phyloP scores from a whole-genome alignment of 2,329 filamentous ascomycete species.

The Xylaria sp. region DNA sequence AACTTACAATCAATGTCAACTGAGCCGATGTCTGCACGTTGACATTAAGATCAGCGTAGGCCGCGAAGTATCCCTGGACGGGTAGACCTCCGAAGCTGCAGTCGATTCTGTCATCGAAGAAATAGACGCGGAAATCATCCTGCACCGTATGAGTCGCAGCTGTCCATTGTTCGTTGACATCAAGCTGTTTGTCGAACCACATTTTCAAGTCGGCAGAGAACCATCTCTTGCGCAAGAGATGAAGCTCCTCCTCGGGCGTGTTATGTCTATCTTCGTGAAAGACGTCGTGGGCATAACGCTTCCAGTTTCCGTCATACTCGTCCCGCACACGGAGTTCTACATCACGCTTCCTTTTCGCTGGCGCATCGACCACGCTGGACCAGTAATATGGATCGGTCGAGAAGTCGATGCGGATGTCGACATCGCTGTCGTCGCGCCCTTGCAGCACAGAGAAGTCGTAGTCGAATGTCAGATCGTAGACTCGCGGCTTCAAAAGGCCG shows the following conservation, averaged over 20 bases:
- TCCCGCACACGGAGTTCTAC: slow-evolving; percentile 27
- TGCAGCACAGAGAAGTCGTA: slow-evolving; percentile 53
- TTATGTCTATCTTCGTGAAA: slow-evolving; percentile 24
- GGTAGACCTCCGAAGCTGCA: slow-evolving; percentile 19
- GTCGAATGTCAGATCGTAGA: slow-evolving; percentile 55
- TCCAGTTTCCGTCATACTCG: slow-evolving; percentile 33
- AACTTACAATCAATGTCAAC: slow-evolving; percentile 28
- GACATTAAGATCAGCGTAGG: slow-evolving; percentile 31
- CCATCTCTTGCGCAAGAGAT: slow-evolving; percentile 27
- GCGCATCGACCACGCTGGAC: slow-evolving; percentile 47
- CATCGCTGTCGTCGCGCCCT: slow-evolving; percentile 47
- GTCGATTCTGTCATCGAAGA: slow-evolving; percentile 17
- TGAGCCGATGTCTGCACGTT: slow-evolving; percentile 32
- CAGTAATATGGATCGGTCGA: slow-evolving; percentile 54
- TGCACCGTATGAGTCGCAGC: slow-evolving; percentile 27
- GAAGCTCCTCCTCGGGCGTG: slow-evolving; percentile 29
- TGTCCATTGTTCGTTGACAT: slow-evolving; percentile 25
- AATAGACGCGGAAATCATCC: slow-evolving; percentile 28
- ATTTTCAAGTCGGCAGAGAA: slow-evolving; percentile 27
- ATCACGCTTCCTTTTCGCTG: slow-evolving; percentile 39
- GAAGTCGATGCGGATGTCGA: slow-evolving; percentile 55
- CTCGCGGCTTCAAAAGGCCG: slow-evolving; percentile 33
- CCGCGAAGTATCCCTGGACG: slow-evolving; percentile 22
- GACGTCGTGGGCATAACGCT: slow-evolving; percentile 23
- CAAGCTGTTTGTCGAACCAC: slow-evolving; percentile 27